Conservation (phyloP, 108 stramenopile species). For the Mediolabrus comicus region DNA sequence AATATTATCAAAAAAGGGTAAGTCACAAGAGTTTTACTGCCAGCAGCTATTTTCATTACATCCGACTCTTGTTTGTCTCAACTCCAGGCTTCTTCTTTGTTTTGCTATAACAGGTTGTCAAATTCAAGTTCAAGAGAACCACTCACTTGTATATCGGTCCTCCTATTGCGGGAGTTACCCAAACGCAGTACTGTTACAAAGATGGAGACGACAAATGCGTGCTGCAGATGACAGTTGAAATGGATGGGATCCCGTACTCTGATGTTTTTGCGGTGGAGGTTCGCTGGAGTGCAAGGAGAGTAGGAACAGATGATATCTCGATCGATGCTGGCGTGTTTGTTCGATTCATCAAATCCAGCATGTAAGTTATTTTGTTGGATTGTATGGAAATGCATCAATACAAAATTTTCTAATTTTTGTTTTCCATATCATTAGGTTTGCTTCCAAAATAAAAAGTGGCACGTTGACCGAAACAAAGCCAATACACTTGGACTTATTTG, state of each 20-base stretch:
- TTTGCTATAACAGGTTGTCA: slow-evolving; percentile 25
- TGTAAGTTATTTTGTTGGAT: slow-evolving; percentile 31
- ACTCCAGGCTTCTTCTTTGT: background rate
- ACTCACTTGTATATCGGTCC: slow-evolving; percentile 83
- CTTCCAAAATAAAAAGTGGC: slow-evolving; percentile 69
- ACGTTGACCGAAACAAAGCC: slow-evolving; percentile 66
- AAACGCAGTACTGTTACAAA: slow-evolving; percentile 68
- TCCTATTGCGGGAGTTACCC: slow-evolving; percentile 73
- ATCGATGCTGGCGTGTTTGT: slow-evolving; percentile 80
- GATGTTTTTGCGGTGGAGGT: slow-evolving; percentile 81
- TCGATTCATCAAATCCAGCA: slow-evolving; percentile 66
- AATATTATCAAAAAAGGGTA: slow-evolving; percentile 49
- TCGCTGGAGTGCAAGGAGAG: slow-evolving; percentile 74
- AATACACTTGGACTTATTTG: slow-evolving; percentile 69
- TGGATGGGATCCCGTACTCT: slow-evolving; percentile 84
- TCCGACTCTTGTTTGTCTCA: background rate
- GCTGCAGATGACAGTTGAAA: slow-evolving; percentile 65
- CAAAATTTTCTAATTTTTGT: background rate
- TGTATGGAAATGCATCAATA: background rate
- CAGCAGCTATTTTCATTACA: background rate
- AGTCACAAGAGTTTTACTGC: background rate
- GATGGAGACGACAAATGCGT: slow-evolving; percentile 71
- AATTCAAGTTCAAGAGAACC: slow-evolving; percentile 72
- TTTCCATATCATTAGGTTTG: slow-evolving; percentile 34
- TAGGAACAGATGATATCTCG: slow-evolving; percentile 49